Conservation (phyloP, 495 filamentous ascomycete genomes). For the Trichoderma parareesei region DNA sequence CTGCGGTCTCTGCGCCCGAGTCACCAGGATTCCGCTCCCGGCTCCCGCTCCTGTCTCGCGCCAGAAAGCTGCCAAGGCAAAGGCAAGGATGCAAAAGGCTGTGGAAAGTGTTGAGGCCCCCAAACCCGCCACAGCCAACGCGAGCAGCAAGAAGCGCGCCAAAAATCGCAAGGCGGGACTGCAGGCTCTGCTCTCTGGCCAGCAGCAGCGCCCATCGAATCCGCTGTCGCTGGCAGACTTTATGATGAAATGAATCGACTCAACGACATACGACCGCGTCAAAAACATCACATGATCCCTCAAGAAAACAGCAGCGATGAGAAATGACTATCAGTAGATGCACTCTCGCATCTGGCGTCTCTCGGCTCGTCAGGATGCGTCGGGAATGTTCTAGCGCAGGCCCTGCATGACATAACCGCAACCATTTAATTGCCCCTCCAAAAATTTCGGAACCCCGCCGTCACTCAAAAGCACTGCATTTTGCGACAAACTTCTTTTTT, state of each 20-base stretch:
- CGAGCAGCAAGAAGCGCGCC: slow-evolving; percentile 45
- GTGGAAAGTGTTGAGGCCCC: slow-evolving; percentile 22
- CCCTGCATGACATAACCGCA: slow-evolving; percentile 24
- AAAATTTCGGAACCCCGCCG: slow-evolving; percentile 15
- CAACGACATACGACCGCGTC: background rate
- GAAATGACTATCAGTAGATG: background rate
- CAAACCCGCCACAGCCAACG: slow-evolving; percentile 25
- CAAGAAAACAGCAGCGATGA: background rate
- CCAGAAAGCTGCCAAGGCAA: slow-evolving; percentile 5
- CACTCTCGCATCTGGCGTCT: too few relatives aligned
- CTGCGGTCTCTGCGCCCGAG: slow-evolving; percentile 35
- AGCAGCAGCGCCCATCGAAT: slow-evolving; percentile 30
- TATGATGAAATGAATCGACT: slow-evolving; percentile 35
- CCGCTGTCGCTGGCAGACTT: slow-evolving; percentile 43
- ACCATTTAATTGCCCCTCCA: slow-evolving; percentile 24
- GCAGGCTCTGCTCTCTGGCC: slow-evolving; percentile 34
- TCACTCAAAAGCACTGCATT: background rate
- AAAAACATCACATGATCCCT: background rate
- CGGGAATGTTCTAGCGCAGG: slow-evolving; percentile 5
- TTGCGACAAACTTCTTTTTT: background rate
- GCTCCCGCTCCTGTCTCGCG: slow-evolving; percentile 17
- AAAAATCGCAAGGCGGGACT: slow-evolving; percentile 47
- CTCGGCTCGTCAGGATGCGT: background rate
- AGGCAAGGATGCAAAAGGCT: background rate
- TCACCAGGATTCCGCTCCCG: slow-evolving; percentile 31